Percentiles rank a stretch among this genome's conserved stretches.
These are phyloP conservation scores for Sinapis alba DNA, from an alignment of 441 rosid genomes.

Conservation along the genomic window DNA sequence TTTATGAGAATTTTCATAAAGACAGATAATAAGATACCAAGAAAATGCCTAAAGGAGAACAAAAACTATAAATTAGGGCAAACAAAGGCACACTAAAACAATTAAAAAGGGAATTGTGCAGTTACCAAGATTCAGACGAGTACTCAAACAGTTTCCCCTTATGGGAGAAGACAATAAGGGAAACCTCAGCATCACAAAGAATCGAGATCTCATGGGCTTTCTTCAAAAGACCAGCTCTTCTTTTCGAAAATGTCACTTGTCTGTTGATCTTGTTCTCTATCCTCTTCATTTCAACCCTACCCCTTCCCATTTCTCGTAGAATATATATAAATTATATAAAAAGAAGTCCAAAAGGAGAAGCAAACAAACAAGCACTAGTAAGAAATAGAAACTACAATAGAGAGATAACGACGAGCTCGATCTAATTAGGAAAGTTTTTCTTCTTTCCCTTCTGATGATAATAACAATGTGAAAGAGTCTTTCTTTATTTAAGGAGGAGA, in stretches of 20 bases:
- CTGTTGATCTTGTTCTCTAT: constrained; percentile 70
- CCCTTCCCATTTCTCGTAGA: constrained; percentile 55
- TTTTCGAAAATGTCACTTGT: constrained; percentile 68
- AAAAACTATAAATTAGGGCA: constrained; percentile 28
- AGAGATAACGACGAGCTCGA: constrained; percentile 16
- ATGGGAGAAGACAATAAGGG: constrained; percentile 55
- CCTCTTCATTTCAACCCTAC: constrained; percentile 69
- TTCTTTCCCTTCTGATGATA: constrained; percentile 16
- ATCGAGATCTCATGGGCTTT: constrained; percentile 73
- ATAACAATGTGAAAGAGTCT: constrained; percentile 20
- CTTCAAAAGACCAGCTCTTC: constrained; percentile 65
- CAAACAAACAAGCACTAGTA: constrained; percentile 41
- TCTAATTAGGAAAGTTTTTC: constrained; percentile 32
- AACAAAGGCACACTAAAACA: not conserved
- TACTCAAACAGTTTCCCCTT: constrained; percentile 56
- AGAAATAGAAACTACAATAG: not conserved
- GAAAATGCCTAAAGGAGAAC: not conserved
- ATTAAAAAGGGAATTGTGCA: not conserved
- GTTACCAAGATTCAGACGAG: constrained; percentile 52
- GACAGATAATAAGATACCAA: not conserved
- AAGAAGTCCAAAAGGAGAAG: constrained; percentile 21
- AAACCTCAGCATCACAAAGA: constrained; percentile 57
- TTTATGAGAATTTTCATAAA: not conserved
- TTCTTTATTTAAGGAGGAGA: constrained; percentile 37
- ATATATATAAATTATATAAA: not conserved